Conservation (phyloP, 2,329 filamentous ascomycete genomes). For the Neobulgaria alba region DNA sequence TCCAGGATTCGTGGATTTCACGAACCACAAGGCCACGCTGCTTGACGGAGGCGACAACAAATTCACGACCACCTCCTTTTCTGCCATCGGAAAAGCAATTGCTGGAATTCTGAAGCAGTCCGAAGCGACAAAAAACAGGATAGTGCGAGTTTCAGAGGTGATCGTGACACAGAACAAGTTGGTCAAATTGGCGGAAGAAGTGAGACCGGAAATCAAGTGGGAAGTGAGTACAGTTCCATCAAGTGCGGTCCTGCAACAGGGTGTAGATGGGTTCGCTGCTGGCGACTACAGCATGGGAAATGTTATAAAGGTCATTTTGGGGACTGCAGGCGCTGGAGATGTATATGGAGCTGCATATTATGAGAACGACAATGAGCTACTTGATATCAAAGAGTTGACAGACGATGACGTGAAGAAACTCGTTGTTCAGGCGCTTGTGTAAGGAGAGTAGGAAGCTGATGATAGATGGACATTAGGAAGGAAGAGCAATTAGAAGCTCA, state of each 20-base stretch:
- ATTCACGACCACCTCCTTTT: conserved; percentile 20
- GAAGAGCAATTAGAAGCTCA: no score
- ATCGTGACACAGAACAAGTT: conserved; percentile 17
- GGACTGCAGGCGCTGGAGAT: conserved; percentile 28
- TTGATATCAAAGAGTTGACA: conserved; percentile 61
- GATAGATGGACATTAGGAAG: not conserved
- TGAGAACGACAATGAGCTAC: conserved; percentile 46
- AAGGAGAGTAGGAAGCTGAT: not conserved
- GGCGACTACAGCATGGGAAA: conserved; percentile 26
- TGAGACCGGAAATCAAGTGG: conserved; percentile 19
- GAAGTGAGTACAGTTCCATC: conserved; percentile 13
- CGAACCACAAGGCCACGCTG: conserved; percentile 32
- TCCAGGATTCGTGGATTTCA: conserved; percentile 36
- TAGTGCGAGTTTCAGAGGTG: conserved; percentile 11
- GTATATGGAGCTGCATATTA: conserved; percentile 29
- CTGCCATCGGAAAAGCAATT: conserved; percentile 28
- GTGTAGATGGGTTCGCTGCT: conserved; percentile 9
- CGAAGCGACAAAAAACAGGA: conserved; percentile 20
- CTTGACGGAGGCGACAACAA: conserved; percentile 41
- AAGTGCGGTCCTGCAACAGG: conserved; percentile 11
- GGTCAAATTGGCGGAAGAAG: conserved; percentile 8
- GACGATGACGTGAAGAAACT: conserved; percentile 32
- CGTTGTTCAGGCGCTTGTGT: conserved; percentile 10
- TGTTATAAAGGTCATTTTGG: conserved; percentile 25
- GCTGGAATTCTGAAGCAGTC: conserved; percentile 30